These are phyloP conservation scores for Linum usitatissimum DNA, from an alignment of 345 rosid genomes.

Conservation along the genomic window DNA sequence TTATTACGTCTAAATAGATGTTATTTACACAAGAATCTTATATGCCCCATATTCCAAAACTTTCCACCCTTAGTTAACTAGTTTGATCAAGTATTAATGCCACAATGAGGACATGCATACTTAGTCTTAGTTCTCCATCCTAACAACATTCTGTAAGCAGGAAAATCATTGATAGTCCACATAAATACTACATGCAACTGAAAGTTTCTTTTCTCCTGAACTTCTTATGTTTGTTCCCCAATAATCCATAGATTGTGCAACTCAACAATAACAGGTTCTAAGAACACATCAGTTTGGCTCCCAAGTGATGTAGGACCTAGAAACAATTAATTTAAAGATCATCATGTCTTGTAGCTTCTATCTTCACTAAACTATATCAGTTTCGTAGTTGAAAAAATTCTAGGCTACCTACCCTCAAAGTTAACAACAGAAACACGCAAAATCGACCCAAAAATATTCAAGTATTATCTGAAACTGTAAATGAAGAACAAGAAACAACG, in stretches of 20 bases:
- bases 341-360: no score
- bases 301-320: not conserved
- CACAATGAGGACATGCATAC: not conserved
- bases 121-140: not conserved
- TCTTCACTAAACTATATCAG: no score
- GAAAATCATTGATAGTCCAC: not conserved
- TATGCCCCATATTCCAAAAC: not conserved
- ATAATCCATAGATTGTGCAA: not conserved
- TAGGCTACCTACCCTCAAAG: no score
- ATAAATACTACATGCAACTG: not conserved
- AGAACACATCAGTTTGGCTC: not conserved
- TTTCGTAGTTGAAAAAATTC: no score
- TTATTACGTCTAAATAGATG: not conserved
- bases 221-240: not conserved
- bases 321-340: no score
- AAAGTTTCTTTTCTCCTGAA: not conserved
- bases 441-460: no score
- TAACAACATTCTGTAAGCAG: not conserved
- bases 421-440: no score
- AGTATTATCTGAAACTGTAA: no score
- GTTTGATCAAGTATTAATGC: not conserved
- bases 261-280: not conserved
- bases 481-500: no score
- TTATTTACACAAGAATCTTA: not conserved
- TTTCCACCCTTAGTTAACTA: not conserved